Conservation (phyloP, 768 basidiomycete species). For the Leccinum imitatum region DNA sequence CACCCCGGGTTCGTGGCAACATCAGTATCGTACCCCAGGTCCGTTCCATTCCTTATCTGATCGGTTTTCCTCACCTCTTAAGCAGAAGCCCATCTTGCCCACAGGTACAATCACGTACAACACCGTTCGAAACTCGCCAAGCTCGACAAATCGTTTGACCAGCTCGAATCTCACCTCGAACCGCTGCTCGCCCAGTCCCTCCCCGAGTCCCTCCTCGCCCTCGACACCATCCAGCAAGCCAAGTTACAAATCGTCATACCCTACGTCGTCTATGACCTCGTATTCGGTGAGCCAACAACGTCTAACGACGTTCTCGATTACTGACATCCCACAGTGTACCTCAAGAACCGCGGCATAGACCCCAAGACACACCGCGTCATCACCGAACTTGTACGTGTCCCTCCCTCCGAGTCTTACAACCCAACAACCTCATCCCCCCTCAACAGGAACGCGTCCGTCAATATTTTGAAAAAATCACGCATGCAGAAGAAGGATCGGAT, state of each 20-base stretch:
- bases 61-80: too few species aligned
- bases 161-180: slow-evolving; percentile 43
- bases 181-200: slow-evolving; percentile 56
- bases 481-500: slow-evolving; percentile 62
- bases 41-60: not conserved
- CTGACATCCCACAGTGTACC: slow-evolving; percentile 64
- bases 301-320: too few species aligned
- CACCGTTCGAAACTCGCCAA: slow-evolving; percentile 30
- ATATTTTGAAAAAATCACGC: slow-evolving; percentile 50
- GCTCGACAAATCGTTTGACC: too few species aligned
- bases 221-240: slow-evolving; percentile 77
- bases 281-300: slow-evolving; percentile 62
- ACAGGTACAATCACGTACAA: slow-evolving; percentile 93
- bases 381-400: slow-evolving; percentile 44
- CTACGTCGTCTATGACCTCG: slow-evolving; percentile 81
- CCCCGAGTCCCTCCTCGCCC: slow-evolving; percentile 55
- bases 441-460: slow-evolving; percentile 63
- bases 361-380: slow-evolving; percentile 77
- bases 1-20: slow-evolving; percentile 76
- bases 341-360: slow-evolving; percentile 78
- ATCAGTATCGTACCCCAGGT: slow-evolving; percentile 91
- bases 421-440: too few species aligned
- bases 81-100: slow-evolving; percentile 77
- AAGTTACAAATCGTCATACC: slow-evolving; percentile 77
- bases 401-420: not conserved